Percentiles rank a stretch among this genome's conserved stretches.
These are phyloP conservation scores for Metarhizium guizhouense DNA, from an alignment of 2,329 filamentous ascomycete genomes.

Conservation along the genomic window DNA sequence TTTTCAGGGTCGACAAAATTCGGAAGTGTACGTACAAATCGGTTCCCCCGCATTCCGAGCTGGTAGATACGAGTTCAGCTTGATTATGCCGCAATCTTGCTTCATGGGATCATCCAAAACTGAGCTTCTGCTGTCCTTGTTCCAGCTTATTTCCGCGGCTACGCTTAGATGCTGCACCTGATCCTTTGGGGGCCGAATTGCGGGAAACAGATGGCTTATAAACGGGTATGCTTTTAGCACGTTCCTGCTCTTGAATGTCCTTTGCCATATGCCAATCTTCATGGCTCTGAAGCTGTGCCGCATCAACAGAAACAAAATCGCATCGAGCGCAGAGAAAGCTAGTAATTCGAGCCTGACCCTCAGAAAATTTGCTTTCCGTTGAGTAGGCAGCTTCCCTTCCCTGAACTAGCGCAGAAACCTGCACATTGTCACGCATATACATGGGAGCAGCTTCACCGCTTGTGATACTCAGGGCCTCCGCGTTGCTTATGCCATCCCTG, in stretches of 20 bases:
- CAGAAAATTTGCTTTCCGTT: background rate
- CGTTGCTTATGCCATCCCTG: conserved; percentile 16
- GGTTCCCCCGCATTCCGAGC: background rate
- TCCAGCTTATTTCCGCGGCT: conserved; percentile 33
- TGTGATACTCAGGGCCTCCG: background rate
- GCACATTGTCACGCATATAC: background rate
- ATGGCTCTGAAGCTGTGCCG: conserved; percentile 62
- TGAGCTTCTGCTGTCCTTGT: conserved; percentile 51
- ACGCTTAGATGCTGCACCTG: conserved; percentile 31
- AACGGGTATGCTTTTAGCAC: conserved; percentile 38
- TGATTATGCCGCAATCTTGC: background rate
- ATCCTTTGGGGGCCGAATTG: conserved; percentile 19
- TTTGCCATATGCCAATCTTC: conserved; percentile 92
- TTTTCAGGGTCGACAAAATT: background rate
- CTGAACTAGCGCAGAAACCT: background rate
- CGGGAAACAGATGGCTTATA: conserved; percentile 23
- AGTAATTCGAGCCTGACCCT: conserved; percentile 11
- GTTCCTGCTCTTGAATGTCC: conserved; percentile 62
- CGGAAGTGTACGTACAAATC: background rate
- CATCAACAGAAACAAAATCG: conserved; percentile 45
- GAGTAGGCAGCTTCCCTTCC: background rate
- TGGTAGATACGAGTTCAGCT: background rate
- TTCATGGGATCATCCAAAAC: conserved; percentile 39
- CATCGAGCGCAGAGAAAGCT: conserved; percentile 55
- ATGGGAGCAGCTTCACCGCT: background rate